Evolutionary conservation across 345 rosid genomes (phyloP).

Genomic region (Clarkia xantiana): DNA sequence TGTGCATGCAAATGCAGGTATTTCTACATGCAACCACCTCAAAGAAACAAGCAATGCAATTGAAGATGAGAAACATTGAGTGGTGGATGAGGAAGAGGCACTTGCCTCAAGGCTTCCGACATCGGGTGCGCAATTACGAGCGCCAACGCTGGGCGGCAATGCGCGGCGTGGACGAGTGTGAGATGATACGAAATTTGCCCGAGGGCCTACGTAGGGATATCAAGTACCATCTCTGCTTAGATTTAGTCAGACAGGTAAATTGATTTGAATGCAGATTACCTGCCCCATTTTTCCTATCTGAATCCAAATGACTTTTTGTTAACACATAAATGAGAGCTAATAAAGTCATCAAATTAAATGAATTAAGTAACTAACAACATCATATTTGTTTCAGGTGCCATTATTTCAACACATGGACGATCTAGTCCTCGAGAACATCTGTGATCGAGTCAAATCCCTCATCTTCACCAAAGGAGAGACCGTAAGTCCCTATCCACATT

Average conservation of each 20-base stretch:
- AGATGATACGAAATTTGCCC: constrained; percentile 76
- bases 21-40: constrained; percentile 84
- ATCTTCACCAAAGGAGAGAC: constrained; percentile 92
- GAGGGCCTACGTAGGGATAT: constrained; percentile 94
- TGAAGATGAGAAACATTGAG: constrained; percentile 94
- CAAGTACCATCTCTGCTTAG: constrained; percentile 88
- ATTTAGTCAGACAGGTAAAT: constrained; percentile 67
- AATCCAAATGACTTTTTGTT: no score
- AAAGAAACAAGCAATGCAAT: constrained; percentile 91
- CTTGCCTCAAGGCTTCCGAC: constrained; percentile 69
- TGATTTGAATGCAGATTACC: no score
- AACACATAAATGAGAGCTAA: no score
- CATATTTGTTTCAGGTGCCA: constrained; percentile 45
- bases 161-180: constrained; percentile 87
- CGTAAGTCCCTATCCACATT: constrained; percentile 23
- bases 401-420: constrained; percentile 95
- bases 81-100: constrained; percentile 98
- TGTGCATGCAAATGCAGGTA: constrained; percentile 28
- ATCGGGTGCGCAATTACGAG: constrained; percentile 82
- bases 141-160: constrained; percentile 94
- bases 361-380: not conserved
- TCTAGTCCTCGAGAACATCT: constrained; percentile 79
- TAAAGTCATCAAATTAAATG: no score
- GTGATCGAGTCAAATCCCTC: constrained; percentile 86
- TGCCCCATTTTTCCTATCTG: no score